Evolutionary conservation across 371 early-diverging fungal genomes (phyloP).

Genomic region (Lichtheimia corymbifera): DNA sequence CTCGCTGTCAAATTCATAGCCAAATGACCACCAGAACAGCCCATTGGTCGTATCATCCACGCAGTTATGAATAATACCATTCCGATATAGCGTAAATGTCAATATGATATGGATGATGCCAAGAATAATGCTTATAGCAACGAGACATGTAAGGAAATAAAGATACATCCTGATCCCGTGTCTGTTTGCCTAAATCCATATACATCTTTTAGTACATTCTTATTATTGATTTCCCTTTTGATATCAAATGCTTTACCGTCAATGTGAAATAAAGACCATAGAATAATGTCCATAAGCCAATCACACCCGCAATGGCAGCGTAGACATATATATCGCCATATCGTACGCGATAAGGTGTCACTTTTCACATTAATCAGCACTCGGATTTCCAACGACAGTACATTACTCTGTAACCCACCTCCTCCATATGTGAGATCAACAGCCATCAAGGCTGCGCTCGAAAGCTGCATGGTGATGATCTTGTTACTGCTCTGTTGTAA

Average conservation of each 20-base stretch:
- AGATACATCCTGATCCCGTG: slow-evolving; percentile 9
- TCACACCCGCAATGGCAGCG: slow-evolving; percentile 7
- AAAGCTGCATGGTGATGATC: background rate
- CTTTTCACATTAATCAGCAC: background rate
- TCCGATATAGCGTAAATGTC: slow-evolving; percentile 16
- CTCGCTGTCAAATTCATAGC: slow-evolving; percentile 10
- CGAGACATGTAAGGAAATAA: background rate
- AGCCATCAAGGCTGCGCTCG: background rate
- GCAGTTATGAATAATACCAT: slow-evolving; percentile 3
- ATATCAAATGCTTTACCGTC: background rate
- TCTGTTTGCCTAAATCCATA: slow-evolving; percentile 1
- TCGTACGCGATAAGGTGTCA: slow-evolving; percentile 4
- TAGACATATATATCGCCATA: slow-evolving; percentile 23
- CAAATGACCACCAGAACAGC: slow-evolving; percentile 21
- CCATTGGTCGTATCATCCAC: background rate
- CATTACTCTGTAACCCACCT: background rate
- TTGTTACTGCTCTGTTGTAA: background rate
- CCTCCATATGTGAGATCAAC: slow-evolving; percentile 10
- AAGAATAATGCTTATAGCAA: slow-evolving; percentile 8
- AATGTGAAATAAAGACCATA: slow-evolving; percentile 12
- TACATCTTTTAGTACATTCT: too few species aligned
- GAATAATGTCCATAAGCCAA: slow-evolving; percentile 15
- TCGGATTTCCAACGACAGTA: too few species aligned
- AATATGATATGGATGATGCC: slow-evolving; percentile 17
- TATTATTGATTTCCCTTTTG: background rate